Evolutionary conservation across 2,329 filamentous ascomycete species (phyloP).

Genomic region (Gnomoniopsis sp.): DNA sequence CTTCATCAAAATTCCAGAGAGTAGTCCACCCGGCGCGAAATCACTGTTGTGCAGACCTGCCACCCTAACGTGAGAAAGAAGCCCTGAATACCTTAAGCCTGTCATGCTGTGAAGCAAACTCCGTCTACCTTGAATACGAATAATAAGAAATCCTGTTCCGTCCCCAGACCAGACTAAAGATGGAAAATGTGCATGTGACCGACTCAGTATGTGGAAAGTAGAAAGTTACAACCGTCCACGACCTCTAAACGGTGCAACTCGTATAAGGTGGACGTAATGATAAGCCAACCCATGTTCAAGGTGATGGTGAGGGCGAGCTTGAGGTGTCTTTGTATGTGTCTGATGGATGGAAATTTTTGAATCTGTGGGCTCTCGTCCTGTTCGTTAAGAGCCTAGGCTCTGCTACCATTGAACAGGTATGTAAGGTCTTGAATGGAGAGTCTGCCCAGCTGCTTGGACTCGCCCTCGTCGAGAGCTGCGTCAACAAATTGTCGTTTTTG

Average conservation of each 20-base stretch:
- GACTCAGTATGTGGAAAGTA: background rate
- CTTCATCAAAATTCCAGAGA: background rate
- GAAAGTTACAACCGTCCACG: background rate
- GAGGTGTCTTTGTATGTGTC: background rate
- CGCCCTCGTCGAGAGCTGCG: conserved; percentile 74
- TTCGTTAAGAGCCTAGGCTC: background rate
- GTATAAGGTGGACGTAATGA: background rate
- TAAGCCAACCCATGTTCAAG: background rate
- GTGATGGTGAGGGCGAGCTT: background rate
- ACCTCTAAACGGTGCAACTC: background rate
- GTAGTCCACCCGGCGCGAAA: background rate
- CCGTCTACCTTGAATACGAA: background rate
- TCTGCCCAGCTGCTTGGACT: conserved; percentile 62
- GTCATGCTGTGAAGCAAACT: background rate
- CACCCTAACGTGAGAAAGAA: background rate
- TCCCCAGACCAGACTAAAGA: background rate
- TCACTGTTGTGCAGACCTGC: background rate
- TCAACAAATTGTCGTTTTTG: conserved; percentile 75
- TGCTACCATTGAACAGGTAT: conserved; percentile 55
- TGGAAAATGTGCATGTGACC: background rate
- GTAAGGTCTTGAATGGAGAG: conserved; percentile 65
- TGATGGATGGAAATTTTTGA: background rate
- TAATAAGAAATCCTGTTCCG: background rate
- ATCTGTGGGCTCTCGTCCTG: no score
- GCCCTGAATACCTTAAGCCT: background rate